phyloP scores from a whole-genome alignment of 331 rosid species.

The Quercus lobata region DNA sequence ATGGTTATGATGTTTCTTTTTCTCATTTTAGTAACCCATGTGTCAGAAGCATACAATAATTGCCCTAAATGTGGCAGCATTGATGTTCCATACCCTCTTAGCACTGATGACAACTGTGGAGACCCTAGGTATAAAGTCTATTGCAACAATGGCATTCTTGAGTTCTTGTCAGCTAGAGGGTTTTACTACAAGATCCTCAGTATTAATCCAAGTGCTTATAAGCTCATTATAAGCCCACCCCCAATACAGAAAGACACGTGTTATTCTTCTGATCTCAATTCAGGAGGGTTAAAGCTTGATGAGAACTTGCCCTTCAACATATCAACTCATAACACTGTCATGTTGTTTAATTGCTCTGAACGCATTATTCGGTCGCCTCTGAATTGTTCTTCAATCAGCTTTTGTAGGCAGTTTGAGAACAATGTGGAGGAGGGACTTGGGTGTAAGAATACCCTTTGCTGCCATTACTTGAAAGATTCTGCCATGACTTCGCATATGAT shows the following conservation, averaged over 20 bases:
- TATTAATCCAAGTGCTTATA: slow-evolving; percentile 36
- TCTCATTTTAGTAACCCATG: slow-evolving; percentile 24
- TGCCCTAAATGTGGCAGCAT: slow-evolving; percentile 66
- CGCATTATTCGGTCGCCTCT: slow-evolving; percentile 66
- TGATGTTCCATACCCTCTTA: slow-evolving; percentile 76
- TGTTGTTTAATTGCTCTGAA: slow-evolving; percentile 59
- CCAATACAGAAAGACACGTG: slow-evolving; percentile 37
- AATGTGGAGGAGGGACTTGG: slow-evolving; percentile 41
- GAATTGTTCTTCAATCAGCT: slow-evolving; percentile 66
- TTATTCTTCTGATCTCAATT: slow-evolving; percentile 53
- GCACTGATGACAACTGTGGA: slow-evolving; percentile 67
- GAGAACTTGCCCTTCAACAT: slow-evolving; percentile 66
- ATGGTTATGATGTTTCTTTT: slow-evolving; percentile 28
- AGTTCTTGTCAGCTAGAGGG: slow-evolving; percentile 58
- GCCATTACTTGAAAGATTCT: slow-evolving; percentile 76
- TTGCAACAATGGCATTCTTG: slow-evolving; percentile 51
- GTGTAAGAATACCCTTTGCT: slow-evolving; percentile 64
- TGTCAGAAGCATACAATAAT: slow-evolving; percentile 11
- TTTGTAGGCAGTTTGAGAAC: slow-evolving; percentile 67
- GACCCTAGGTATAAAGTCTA: slow-evolving; percentile 54
- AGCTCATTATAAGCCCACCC: slow-evolving; percentile 61
- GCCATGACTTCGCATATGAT: slow-evolving; percentile 73
- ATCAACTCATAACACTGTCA: slow-evolving; percentile 67
- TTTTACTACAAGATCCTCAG: slow-evolving; percentile 60
- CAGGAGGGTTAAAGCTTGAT: slow-evolving; percentile 53